Percentiles rank a stretch among this genome's conserved stretches.
These are phyloP conservation scores for Mycena leptocephala DNA, from an alignment of 768 basidiomycete species.

Conservation along the genomic window DNA sequence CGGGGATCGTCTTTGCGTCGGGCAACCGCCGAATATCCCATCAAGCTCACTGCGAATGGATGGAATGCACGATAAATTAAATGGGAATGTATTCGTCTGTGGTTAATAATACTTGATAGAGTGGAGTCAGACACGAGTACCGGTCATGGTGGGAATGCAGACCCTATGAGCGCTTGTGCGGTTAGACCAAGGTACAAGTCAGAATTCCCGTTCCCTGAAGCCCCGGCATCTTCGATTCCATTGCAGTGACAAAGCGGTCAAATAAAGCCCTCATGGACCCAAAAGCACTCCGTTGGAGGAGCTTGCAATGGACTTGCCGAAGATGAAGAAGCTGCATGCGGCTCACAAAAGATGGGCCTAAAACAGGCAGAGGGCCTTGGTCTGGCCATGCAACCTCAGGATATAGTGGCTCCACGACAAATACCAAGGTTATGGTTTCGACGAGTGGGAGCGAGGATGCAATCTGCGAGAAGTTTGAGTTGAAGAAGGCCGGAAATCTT, in stretches of 20 bases:
- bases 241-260: background rate
- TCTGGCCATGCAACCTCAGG: background rate
- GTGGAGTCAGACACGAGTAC: too few species aligned
- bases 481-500: background rate
- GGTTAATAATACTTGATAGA: too few species aligned
- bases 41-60: background rate
- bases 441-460: slow-evolving; percentile 11
- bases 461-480: background rate
- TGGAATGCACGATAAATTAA: background rate
- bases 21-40: background rate
- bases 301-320: background rate
- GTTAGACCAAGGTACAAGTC: background rate
- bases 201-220: slow-evolving; percentile 8
- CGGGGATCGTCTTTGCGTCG: background rate
- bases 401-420: background rate
- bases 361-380: background rate
- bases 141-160: too few species aligned
- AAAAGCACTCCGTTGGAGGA: background rate
- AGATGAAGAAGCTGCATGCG: slow-evolving; percentile 11
- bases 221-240: slow-evolving; percentile 13
- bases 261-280: background rate
- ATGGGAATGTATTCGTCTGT: too few species aligned
- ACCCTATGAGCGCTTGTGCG: too few species aligned
- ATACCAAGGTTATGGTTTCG: background rate
- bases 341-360: background rate